These are phyloP conservation scores for Boletales sp. DNA, from an alignment of 768 basidiomycete species.

Conservation along the genomic window DNA sequence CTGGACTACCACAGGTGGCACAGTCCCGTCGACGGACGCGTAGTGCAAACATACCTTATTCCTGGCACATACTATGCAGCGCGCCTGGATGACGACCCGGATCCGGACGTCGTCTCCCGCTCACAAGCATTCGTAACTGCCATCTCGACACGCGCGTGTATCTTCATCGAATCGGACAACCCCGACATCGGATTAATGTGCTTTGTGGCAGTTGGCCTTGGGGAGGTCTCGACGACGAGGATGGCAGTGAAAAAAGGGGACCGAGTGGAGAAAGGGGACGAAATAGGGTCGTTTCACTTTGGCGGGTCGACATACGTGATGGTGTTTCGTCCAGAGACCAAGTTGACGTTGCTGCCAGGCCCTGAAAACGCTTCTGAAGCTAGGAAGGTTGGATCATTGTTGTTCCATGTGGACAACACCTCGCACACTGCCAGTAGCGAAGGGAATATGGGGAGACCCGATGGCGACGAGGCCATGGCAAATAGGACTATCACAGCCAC, in stretches of 20 bases:
- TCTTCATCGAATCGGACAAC: conserved; percentile 59
- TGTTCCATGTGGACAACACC: conserved; percentile 16
- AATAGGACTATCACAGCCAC: no score
- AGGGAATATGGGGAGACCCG: not conserved
- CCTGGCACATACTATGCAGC: conserved; percentile 52
- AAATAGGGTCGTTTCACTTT: conserved; percentile 63
- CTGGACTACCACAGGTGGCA: conserved; percentile 64
- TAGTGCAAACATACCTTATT: conserved; percentile 40
- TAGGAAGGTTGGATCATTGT: conserved; percentile 14
- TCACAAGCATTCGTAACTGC: conserved; percentile 38
- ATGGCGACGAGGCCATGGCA: no score
- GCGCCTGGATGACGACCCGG: conserved; percentile 26
- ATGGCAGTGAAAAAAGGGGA: conserved; percentile 45
- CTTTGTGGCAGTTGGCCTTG: conserved; percentile 60
- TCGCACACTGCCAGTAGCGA: not conserved
- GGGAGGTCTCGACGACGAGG: conserved; percentile 60
- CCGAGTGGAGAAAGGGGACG: conserved; percentile 47
- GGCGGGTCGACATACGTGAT: conserved; percentile 52
- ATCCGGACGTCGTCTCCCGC: conserved; percentile 21
- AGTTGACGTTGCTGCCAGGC: conserved; percentile 16
- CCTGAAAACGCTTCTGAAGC: not conserved
- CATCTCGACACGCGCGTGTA: conserved; percentile 51
- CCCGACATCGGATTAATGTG: conserved; percentile 52
- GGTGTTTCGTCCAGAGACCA: conserved; percentile 39
- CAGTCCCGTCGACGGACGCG: conserved; percentile 47